Evolutionary conservation across 305 asterid species (phyloP), one percentile per base, ranked within the genome.

Genomic region (Ilex paraguariensis): DNA sequence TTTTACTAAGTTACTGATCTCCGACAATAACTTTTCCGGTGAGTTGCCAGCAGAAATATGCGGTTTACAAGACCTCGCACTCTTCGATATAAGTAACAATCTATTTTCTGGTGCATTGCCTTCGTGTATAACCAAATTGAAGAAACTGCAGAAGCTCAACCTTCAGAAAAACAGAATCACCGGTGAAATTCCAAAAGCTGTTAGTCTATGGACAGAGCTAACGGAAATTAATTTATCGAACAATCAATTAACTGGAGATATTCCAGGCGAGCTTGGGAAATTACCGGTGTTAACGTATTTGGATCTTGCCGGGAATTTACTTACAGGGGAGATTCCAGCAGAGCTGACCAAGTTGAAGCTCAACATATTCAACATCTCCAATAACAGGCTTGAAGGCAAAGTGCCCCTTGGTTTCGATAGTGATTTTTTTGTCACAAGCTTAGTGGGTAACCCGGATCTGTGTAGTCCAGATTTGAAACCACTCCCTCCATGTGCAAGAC

Each of bases 331-430:
- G 40, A 85, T 89, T 69, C 97, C 97, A 0, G 60, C 10, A 49
- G 78, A 64, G 62, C 72, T 89, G 70, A 67, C 84, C 45, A 80
- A 84, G 62, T 79, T 84, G 45, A 82, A 72, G 79, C 79, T 89
- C 52, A 82, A 81, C 62, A 75, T 62, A 54, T 83, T 89, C 62
- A 75, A 87, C 59, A 56, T 87, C 56, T 87, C 97, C 7, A 70
- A 84, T 63, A 89, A 89, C 70, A 80, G 65, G 83, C 91, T 89
- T 61, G 79, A 72, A 39, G 97, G 97, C 31, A 70, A 66, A 79
- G 84, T 89, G 2, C 95, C 97, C 3, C 45, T 21, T 46, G 71
- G 69, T 66, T 83, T 84, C 11, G 81, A 77, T 21, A 49, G 68
- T 28, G 60, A 75, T 46, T 57, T 70, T 32, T 84, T 57, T 42